Evolutionary conservation across 2,329 filamentous ascomycete species (phyloP), one percentile per base, ranked within the genome.

Genomic region (Chlorencoelia australis): DNA sequence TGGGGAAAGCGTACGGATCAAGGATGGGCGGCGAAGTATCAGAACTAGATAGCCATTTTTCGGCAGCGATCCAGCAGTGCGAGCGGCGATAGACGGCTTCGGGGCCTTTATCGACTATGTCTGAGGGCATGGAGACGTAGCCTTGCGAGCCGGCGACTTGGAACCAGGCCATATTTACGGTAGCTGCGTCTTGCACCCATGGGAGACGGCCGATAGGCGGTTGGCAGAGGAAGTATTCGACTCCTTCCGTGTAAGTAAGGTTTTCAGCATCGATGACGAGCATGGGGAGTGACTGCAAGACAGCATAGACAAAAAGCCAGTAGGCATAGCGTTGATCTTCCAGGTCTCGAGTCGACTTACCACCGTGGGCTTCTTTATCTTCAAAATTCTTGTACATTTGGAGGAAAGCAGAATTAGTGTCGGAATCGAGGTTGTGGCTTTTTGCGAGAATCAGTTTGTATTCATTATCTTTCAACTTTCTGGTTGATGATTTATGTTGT

Each of bases 201-300:
- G 84, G 83, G 0, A 75, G 67, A 37, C 78, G 77, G 13, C 79
- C 79, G 51, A 82, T 73, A 0, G 82, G 79, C 4, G 82, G 75
- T 53, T 85, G 70, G 57, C 83, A 88, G 18, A 89, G 65, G 63
- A 89, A 91, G 60, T 89, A 86, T 56, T 89, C 84, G 2, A 85
- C 80, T 2, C 73, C 78, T 33, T 85, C 73, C 0, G 75, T 80
- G 55, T 71, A 78, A 36, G 69, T 71, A 29, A 88, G 62, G 7
- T 71, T 77, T 0, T 81, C 80, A 0, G 80, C 82, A 56, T 91
- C 84, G 21, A 86, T 68, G 1, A 84, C 80, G 8, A 89, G 65
- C 67, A 86, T 78, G 4, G 84, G 84, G 16, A 89, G 66, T 2
- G 79, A 79, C 59, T 91, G 82, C 6, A 89, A 67, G 7, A 86